These are phyloP conservation scores for Pilasporangium apinafurcum DNA, from an alignment of 352 stramenopile species.

Conservation along the genomic window DNA sequence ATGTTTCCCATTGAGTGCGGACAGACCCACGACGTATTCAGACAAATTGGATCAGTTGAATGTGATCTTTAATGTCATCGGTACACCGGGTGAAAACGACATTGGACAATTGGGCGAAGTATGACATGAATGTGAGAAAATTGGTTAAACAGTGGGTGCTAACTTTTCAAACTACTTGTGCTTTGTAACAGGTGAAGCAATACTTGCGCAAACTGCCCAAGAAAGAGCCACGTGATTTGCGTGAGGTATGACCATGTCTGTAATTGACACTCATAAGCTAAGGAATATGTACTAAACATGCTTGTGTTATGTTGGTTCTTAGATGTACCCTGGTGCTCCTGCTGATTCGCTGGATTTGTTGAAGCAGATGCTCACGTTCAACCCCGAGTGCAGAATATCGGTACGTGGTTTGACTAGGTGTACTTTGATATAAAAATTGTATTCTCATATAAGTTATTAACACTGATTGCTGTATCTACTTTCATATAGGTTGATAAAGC, in stretches of 20 bases:
- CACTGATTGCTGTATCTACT: not conserved
- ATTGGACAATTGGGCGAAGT: slow-evolving; percentile 72
- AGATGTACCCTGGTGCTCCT: slow-evolving; percentile 80
- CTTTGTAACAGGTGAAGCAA: slow-evolving; percentile 52
- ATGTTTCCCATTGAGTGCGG: slow-evolving; percentile 82
- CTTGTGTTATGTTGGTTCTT: not conserved
- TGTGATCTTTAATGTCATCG: slow-evolving; percentile 95
- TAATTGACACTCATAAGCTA: not conserved
- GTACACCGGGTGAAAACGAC: slow-evolving; percentile 88
- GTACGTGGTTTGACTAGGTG: slow-evolving; percentile 17
- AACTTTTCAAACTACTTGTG: not conserved
- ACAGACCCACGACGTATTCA: slow-evolving; percentile 78
- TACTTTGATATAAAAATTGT: not conserved
- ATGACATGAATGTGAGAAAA: not conserved
- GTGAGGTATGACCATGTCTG: slow-evolving; percentile 27
- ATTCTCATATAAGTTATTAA: not conserved
- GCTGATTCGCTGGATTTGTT: slow-evolving; percentile 80
- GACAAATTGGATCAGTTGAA: slow-evolving; percentile 92
- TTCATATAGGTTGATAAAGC: slow-evolving; percentile 67
- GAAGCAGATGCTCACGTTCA: slow-evolving; percentile 82
- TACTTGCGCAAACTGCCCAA: slow-evolving; percentile 83
- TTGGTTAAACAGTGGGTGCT: not conserved
- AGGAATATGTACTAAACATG: not conserved
- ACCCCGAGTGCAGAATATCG: slow-evolving; percentile 77
- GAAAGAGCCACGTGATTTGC: slow-evolving; percentile 71